phyloP scores from a whole-genome alignment of 371 early-diverging fungal genomes.

The Massospora cicadina region DNA sequence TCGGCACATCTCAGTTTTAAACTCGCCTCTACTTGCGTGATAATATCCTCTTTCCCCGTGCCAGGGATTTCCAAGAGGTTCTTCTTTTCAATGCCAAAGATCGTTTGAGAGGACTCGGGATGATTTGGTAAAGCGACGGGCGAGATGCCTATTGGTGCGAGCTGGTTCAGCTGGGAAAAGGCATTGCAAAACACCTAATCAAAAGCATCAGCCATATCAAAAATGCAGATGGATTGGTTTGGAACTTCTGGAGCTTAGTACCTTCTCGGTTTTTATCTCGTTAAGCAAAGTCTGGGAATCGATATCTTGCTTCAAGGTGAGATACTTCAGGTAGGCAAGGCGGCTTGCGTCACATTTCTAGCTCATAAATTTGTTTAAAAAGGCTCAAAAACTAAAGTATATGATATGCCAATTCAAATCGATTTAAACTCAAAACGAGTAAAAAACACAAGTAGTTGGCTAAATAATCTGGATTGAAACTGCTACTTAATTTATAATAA shows the following conservation, averaged over 20 bases:
- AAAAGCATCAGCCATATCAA: no score
- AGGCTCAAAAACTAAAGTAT: no score
- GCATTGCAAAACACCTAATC: not conserved
- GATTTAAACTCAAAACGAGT: no score
- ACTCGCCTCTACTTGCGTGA: not conserved
- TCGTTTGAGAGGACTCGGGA: not conserved
- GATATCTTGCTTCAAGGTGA: not conserved
- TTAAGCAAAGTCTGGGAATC: not conserved
- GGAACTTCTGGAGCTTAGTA: not conserved
- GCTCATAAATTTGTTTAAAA: no score
- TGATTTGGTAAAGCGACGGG: not conserved
- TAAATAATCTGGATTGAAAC: no score
- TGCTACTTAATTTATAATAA: no score
- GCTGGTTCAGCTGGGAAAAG: not conserved
- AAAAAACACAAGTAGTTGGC: no score
- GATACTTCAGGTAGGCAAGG: not conserved
- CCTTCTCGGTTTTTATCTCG: not conserved
- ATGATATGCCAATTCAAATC: no score
- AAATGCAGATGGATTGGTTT: not conserved
- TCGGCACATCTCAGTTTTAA: not conserved
- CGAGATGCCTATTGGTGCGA: not conserved
- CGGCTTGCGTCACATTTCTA: not conserved
- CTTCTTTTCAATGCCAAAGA: not conserved
- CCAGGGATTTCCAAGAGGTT: not conserved
- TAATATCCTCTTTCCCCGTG: not conserved